These are phyloP conservation scores for Botrytis tulipae DNA, from an alignment of 2,329 filamentous ascomycete species.

Conservation along the genomic window DNA sequence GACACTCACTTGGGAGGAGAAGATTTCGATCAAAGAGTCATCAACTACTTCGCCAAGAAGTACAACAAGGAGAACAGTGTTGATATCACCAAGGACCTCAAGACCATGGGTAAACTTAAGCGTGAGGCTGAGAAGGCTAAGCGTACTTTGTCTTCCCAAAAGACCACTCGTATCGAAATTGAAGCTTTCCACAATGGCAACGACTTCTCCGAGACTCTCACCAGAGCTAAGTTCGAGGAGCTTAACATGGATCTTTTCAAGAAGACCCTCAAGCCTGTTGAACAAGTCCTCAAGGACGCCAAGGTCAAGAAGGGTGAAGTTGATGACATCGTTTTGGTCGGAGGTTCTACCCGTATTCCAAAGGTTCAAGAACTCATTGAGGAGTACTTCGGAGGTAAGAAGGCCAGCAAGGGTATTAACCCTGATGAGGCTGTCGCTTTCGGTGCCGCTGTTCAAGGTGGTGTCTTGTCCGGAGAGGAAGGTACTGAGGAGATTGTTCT, in stretches of 20 bases:
- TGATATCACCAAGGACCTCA: slow-evolving; percentile 89
- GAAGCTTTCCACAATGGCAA: slow-evolving; percentile 96
- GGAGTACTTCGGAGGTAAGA: slow-evolving; percentile 94
- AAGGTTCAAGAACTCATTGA: slow-evolving; percentile 94
- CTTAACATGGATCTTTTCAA: slow-evolving; percentile 99
- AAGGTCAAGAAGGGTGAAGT: slow-evolving; percentile 96
- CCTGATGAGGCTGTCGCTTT: slow-evolving; percentile 98
- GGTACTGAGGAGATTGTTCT: slow-evolving; percentile 79
- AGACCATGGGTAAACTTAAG: slow-evolving; percentile 99
- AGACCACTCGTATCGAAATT: slow-evolving; percentile 92
- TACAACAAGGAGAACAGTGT: slow-evolving; percentile 99
- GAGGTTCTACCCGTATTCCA: slow-evolving; percentile 98
- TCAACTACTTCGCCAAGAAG: slow-evolving; percentile 91
- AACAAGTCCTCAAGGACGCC: slow-evolving; percentile 97
- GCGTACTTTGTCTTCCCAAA: slow-evolving; percentile 92
- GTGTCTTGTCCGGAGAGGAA: slow-evolving; percentile 87
- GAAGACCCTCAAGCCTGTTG: slow-evolving; percentile 97
- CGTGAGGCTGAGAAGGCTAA: slow-evolving; percentile 99
- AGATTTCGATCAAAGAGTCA: slow-evolving; percentile 97
- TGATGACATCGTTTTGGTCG: slow-evolving; percentile 94
- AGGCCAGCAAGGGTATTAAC: slow-evolving; percentile 99
- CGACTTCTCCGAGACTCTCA: slow-evolving; percentile 97
- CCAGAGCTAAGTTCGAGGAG: slow-evolving; percentile 98
- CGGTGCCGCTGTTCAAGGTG: slow-evolving; percentile 94
- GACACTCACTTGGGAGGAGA: slow-evolving; percentile 97